Base-by-base conservation (phyloP, 2,329 filamentous ascomycete species). In the Stagonosporopsis tanaceti region DNA sequence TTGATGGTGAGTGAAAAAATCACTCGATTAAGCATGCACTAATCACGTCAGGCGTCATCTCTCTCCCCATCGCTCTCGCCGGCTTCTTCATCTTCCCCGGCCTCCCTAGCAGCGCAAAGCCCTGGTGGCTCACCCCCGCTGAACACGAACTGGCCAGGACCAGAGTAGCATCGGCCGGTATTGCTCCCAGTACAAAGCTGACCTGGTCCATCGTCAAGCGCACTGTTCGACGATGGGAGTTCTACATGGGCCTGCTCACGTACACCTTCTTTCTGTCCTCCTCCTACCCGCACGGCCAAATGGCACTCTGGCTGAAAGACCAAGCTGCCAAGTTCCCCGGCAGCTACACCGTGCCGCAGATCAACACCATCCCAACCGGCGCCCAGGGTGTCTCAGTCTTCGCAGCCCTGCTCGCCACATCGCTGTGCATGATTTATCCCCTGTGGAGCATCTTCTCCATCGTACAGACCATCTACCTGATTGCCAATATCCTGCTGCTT, bases 11-110 rank as follows among this genome's bases (percentile, higher is more conserved):
- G 38, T 8, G n/a, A 9, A 3, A 30, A 20, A 2, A 3, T 4
- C n/a, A 28, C n/a, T 8, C 2, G 20, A 34, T 5, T 14, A 11
- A 34, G 6, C n/a, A 8, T 27, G 3, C 12, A 32, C 42, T 45
- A 50, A 37, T 40, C 9, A 3, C 24, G 0, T 4, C 12, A 59
- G 82, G 82, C 0, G 74, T 85, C 37, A 85, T 86, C 61, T 84
- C 82, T 2, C 75, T 87, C 3, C 84, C 84, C 0, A 80, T 87
- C 14, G 82, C 82, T 2, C 53, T 86, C 1, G 78, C 82, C 5
- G 84, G 84, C 0, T 87, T 80, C 64, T 68, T 85, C 6, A 78
- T 85, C 63, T 84, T 85, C 58, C 82, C 82, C 0, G 82, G 84
- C 25, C 76, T 82, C 0, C 82, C 83, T 0, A 77, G 78, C 14